Conservation (phyloP, 208 protist species). For the Acanthamoeba castellanii region DNA sequence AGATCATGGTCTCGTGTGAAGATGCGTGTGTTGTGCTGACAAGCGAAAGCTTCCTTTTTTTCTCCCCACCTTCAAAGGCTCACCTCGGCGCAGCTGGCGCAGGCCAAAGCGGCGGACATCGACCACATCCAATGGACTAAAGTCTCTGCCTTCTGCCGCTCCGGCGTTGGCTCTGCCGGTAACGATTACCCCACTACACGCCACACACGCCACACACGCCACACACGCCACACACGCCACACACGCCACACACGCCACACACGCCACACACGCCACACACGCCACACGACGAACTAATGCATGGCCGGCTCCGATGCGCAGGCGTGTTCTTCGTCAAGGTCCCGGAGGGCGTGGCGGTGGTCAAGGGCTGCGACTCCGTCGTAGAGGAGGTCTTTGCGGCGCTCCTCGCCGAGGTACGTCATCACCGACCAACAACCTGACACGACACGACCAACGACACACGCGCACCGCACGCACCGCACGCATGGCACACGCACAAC, state of each 20-base stretch:
- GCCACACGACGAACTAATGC: too few relatives aligned
- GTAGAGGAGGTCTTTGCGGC: conserved; percentile 7
- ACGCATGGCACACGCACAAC: too few relatives aligned
- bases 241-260: too few relatives aligned
- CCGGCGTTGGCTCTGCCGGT: conserved; percentile 1
- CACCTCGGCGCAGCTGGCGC: not conserved
- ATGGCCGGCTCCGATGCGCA: not conserved
- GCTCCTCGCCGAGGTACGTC: conserved; percentile 14
- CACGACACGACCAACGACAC: too few relatives aligned
- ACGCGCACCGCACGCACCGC: too few relatives aligned
- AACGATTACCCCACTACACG: not conserved
- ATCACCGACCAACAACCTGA: too few relatives aligned
- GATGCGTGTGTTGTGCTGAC: not conserved
- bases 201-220: too few relatives aligned
- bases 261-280: too few relatives aligned
- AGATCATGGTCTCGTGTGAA: too few relatives aligned
- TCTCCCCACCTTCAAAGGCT: not conserved
- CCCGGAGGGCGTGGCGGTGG: conserved; percentile 7
- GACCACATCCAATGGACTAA: not conserved
- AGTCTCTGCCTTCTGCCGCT: conserved; percentile 10
- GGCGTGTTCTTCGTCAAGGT: conserved; percentile 3
- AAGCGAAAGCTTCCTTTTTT: not conserved
- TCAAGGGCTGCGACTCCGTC: conserved; percentile 23
- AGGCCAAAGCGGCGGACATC: not conserved
- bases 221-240: too few relatives aligned